These are phyloP conservation scores for Excoecaria cochinchinensis DNA, from an alignment of 345 rosid species.

Conservation along the genomic window DNA sequence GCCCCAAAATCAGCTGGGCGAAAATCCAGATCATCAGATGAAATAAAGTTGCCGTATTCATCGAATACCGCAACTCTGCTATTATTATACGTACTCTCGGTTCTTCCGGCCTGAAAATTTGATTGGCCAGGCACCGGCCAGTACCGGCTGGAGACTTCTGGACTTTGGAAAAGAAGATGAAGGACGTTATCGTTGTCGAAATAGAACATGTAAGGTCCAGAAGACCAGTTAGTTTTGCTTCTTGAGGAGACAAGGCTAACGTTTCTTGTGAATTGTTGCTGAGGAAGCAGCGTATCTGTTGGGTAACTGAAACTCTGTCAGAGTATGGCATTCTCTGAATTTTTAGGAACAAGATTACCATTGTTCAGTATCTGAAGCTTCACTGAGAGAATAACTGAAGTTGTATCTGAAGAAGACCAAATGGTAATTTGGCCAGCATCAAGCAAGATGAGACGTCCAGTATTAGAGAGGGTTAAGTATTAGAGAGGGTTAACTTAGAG, in stretches of 20 bases:
- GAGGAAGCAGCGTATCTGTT: slow-evolving; percentile 41
- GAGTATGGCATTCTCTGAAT: neutral
- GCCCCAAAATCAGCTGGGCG: slow-evolving; percentile 24
- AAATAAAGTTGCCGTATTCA: slow-evolving; percentile 25
- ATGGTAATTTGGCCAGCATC: slow-evolving; percentile 21
- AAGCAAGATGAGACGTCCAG: slow-evolving; percentile 22
- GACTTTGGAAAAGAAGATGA: slow-evolving; percentile 6
- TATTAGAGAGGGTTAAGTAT: slow-evolving; percentile 13
- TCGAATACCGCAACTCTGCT: slow-evolving; percentile 20
- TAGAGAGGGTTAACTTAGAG: slow-evolving; percentile 28
- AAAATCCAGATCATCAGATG: slow-evolving; percentile 24
- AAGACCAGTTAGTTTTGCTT: slow-evolving; percentile 35
- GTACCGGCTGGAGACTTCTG: neutral
- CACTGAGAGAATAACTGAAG: neutral
- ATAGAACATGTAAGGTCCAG: slow-evolving; percentile 11
- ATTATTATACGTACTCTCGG: slow-evolving; percentile 18
- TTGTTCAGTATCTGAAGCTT: slow-evolving; percentile 15
- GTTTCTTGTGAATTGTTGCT: slow-evolving; percentile 30
- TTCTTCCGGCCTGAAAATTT: too few relatives aligned
- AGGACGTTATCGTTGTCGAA: slow-evolving; percentile 21
- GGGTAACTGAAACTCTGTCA: slow-evolving; percentile 46
- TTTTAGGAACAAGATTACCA: slow-evolving; percentile 34
- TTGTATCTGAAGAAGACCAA: slow-evolving; percentile 4
- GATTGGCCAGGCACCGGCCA: neutral
- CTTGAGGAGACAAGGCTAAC: slow-evolving; percentile 28